Evolutionary conservation across 1,139 yeast species (phyloP).

Genomic region (Yamadazyma conglobata): DNA sequence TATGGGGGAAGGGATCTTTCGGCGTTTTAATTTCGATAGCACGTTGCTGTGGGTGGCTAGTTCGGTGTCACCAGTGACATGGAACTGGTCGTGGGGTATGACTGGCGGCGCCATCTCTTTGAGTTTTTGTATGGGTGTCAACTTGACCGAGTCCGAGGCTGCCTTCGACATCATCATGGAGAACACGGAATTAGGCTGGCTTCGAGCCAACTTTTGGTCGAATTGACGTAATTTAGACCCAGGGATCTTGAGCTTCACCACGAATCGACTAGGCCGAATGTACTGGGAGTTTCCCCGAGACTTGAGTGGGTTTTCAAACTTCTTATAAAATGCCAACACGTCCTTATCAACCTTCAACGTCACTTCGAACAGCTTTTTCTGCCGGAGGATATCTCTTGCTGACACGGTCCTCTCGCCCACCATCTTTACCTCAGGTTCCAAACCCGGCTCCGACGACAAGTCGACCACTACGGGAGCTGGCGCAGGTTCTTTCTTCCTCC

Average conservation of each 20-base stretch:
- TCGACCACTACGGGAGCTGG: no score
- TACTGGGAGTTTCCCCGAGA: conserved; percentile 18
- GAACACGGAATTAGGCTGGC: conserved; percentile 18
- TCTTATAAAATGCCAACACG: conserved; percentile 24
- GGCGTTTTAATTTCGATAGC: no score
- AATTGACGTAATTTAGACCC: conserved; percentile 13
- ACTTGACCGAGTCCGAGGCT: conserved; percentile 18
- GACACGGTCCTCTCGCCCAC: conserved; percentile 22
- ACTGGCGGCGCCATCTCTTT: conserved; percentile 22
- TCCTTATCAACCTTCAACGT: conserved; percentile 25
- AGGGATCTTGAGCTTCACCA: conserved; percentile 19
- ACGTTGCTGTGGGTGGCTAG: no score
- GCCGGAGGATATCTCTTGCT: conserved; percentile 16
- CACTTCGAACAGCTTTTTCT: conserved; percentile 17
- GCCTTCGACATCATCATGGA: conserved; percentile 25
- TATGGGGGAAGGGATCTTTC: no score
- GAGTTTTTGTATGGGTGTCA: conserved; percentile 22
- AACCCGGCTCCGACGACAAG: neutral
- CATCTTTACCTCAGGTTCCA: conserved; percentile 18
- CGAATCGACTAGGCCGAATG: conserved; percentile 2
- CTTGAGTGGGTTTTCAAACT: conserved; percentile 29
- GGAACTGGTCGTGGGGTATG: conserved; percentile 18
- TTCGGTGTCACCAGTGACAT: conserved; percentile 15
- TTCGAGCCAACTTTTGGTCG: conserved; percentile 4
- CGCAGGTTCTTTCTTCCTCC: conserved; percentile 4